Evolutionary conservation across 306 rosid species (phyloP).

Genomic region (Urtica urens): DNA sequence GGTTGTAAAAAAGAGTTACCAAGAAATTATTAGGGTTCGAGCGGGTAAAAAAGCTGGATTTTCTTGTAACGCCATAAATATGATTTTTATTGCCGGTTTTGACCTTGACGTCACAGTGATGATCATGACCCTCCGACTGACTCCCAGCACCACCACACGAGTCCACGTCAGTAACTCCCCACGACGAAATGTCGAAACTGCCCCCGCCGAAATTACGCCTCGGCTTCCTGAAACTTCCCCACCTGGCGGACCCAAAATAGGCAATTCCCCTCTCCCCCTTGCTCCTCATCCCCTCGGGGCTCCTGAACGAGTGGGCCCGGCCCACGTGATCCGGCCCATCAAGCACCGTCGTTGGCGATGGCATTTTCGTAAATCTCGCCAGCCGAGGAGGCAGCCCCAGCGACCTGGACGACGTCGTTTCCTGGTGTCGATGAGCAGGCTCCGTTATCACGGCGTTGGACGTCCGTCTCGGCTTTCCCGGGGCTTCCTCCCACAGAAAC

Average conservation of each 20-base stretch:
- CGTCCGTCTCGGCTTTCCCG: slow-evolving; percentile 58
- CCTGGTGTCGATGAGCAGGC: no score
- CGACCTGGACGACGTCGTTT: slow-evolving; percentile 21
- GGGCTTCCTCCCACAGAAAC: slow-evolving; percentile 91
- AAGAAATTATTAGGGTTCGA: slow-evolving; percentile 31
- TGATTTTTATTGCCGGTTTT: no score
- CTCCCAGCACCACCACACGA: neutral
- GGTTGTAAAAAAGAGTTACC: slow-evolving; percentile 27
- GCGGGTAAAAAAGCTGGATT: no score
- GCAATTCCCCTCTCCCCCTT: slow-evolving; percentile 37
- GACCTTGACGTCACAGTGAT: slow-evolving; percentile 14
- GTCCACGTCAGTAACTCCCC: neutral
- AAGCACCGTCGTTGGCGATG: slow-evolving; percentile 61
- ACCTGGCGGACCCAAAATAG: slow-evolving; percentile 21
- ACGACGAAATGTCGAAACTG: slow-evolving; percentile 32
- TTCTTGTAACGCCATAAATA: no score
- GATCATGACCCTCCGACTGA: neutral
- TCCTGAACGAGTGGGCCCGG: slow-evolving; percentile 47
- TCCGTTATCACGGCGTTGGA: neutral
- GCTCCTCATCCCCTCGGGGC: slow-evolving; percentile 35
- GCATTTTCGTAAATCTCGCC: slow-evolving; percentile 23
- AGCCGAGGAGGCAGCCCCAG: slow-evolving; percentile 85
- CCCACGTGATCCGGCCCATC: slow-evolving; percentile 55
- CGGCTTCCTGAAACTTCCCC: neutral
- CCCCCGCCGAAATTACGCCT: slow-evolving; percentile 37